Percentiles rank a stretch among this genome's conserved stretches.
Evolutionary conservation across 2,329 filamentous ascomycete species (phyloP).

Genomic region (Magnaporthiopsis incrustans): DNA sequence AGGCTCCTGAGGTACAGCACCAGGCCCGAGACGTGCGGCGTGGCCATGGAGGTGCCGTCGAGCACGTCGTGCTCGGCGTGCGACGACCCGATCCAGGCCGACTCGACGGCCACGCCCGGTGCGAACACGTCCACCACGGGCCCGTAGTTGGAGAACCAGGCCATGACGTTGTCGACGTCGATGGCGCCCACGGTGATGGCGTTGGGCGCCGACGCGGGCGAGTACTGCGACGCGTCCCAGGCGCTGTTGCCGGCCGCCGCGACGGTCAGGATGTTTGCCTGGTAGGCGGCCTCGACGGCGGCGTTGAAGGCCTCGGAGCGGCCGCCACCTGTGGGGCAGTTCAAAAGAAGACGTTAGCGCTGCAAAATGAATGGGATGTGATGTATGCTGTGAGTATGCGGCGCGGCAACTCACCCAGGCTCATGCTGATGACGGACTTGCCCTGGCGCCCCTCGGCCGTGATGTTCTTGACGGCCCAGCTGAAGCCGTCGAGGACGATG

Average conservation of each 20-base stretch:
- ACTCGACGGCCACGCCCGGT: conserved; percentile 32
- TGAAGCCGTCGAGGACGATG: conserved; percentile 15
- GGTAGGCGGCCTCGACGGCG: conserved; percentile 26
- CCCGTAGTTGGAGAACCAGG: conserved; percentile 39
- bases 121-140: conserved; percentile 34
- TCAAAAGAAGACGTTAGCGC: conserved; percentile 8
- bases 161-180: conserved; percentile 21
- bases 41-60: conserved; percentile 37
- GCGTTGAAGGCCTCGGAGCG: conserved; percentile 24
- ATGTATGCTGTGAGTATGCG: neutral
- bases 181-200: conserved; percentile 36
- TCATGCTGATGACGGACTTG: conserved; percentile 56
- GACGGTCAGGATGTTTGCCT: conserved; percentile 27
- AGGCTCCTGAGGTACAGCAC: conserved; percentile 38
- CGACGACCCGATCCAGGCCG: conserved; percentile 33
- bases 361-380: too few species aligned
- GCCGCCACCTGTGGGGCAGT: conserved; percentile 11
- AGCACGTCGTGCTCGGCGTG: conserved; percentile 22
- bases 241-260: conserved; percentile 32
- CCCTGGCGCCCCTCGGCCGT: conserved; percentile 27
- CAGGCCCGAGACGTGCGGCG: conserved; percentile 33
- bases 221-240: conserved; percentile 21
- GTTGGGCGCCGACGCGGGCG: conserved; percentile 26
- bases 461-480: conserved; percentile 19
- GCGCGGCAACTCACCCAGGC: conserved; percentile 28